phyloP scores from a whole-genome alignment of 805 yeast species.

The Suhomyces kilbournensis region DNA sequence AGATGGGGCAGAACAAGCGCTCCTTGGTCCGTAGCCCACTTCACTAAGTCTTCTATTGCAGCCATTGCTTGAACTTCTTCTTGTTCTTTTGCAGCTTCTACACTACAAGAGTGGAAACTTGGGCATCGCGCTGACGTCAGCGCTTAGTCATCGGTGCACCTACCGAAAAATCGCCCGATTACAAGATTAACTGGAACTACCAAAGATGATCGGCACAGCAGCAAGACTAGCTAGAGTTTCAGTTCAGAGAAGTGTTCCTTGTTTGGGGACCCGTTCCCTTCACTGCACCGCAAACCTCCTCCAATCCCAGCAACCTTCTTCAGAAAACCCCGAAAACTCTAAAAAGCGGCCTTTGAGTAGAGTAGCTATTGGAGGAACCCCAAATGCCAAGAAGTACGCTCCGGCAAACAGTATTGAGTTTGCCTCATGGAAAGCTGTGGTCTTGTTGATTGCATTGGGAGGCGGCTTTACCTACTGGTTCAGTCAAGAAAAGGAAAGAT shows the following conservation, averaged over 20 bases:
- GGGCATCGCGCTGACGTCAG: not conserved
- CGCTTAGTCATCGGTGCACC: not conserved
- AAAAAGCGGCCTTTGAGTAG: conserved; percentile 68
- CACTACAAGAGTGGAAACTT: not conserved
- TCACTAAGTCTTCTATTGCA: conserved; percentile 10
- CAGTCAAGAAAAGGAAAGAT: conserved; percentile 68
- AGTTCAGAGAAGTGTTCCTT: not conserved
- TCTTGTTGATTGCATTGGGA: conserved; percentile 65
- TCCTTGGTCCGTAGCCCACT: conserved; percentile 34
- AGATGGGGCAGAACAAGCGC: conserved; percentile 22
- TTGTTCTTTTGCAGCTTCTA: not conserved
- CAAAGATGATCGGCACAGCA: not conserved
- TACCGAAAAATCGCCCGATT: not conserved
- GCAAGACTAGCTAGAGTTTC: not conserved
- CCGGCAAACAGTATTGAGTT: conserved; percentile 56
- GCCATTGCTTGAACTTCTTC: not conserved
- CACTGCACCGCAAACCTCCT: not conserved
- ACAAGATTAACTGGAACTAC: not conserved
- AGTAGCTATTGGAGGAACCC: conserved; percentile 69
- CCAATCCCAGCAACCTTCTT: not conserved
- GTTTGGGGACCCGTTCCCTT: not conserved
- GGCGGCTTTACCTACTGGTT: conserved; percentile 70
- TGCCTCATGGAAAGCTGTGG: conserved; percentile 81
- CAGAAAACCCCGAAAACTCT: conserved; percentile 1
- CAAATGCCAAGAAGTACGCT: conserved; percentile 32